A percentile compares a stretch with the other conserved stretches of the same genome.
phyloP scores from a whole-genome alignment of 148 eudicot species.

The Amaranthus hypochondriacus region DNA sequence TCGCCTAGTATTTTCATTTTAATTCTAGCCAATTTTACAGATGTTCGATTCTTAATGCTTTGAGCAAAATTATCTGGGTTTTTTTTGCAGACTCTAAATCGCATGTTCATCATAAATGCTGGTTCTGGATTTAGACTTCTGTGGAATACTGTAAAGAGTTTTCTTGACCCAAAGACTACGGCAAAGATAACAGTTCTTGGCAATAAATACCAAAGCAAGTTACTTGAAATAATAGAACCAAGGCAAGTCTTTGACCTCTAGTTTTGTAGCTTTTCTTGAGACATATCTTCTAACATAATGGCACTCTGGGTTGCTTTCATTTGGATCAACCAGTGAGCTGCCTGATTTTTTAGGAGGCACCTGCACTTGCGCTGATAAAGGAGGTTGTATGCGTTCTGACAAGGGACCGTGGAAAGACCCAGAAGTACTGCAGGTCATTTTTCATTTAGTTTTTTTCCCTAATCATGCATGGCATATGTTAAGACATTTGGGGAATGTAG shows the following conservation, averaged over 20 bases:
- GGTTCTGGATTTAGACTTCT: constrained; percentile 91
- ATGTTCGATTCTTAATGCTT: neutral
- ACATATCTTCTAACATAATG: constrained; percentile 1
- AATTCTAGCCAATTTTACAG: neutral
- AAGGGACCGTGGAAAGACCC: constrained; percentile 97
- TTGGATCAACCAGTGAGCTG: constrained; percentile 53
- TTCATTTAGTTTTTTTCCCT: neutral
- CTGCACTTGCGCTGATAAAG: constrained; percentile 80
- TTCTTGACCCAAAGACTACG: constrained; percentile 91
- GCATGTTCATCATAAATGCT: constrained; percentile 98
- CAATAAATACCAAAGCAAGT: constrained; percentile 82
- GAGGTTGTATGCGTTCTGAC: constrained; percentile 93
- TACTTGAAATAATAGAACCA: constrained; percentile 86
- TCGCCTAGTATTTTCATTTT: neutral
- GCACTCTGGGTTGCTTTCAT: neutral
- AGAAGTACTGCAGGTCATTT: constrained; percentile 65
- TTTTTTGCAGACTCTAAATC: constrained; percentile 67
- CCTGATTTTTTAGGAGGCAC: constrained; percentile 91
- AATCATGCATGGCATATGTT: no score
- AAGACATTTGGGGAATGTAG: no score
- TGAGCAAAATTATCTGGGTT: constrained; percentile 9
- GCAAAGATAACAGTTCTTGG: constrained; percentile 86
- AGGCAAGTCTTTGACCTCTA: constrained; percentile 38
- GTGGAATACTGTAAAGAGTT: constrained; percentile 85
- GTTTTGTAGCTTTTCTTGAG: neutral